Evolutionary conservation across 164 flowering plant species (phyloP).

Genomic region (Hamamelis virginiana): DNA sequence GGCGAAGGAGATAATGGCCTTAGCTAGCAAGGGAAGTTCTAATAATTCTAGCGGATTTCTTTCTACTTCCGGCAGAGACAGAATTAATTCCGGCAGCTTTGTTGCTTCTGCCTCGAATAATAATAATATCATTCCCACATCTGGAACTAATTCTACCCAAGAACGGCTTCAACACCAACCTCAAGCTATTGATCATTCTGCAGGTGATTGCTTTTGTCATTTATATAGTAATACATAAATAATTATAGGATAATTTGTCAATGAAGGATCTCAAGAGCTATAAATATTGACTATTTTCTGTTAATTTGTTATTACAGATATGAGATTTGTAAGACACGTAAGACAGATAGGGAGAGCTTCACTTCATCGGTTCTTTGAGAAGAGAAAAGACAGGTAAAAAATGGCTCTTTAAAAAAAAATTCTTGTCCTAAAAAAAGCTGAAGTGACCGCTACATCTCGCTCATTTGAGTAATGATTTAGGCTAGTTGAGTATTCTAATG

Average conservation of each 20-base stretch:
- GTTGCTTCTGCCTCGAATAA: constrained; percentile 10
- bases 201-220: constrained; percentile 12
- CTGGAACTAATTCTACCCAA: neutral
- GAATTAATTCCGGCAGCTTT: neutral
- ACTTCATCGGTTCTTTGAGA: constrained; percentile 49
- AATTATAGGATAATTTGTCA: neutral
- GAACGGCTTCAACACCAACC: neutral
- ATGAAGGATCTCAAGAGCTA: neutral
- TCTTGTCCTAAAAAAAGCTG: too few relatives aligned
- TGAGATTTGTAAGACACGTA: constrained; percentile 39
- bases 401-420: too few relatives aligned
- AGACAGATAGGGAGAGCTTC: constrained; percentile 53
- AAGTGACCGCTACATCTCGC: too few relatives aligned
- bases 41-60: neutral
- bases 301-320: constrained; percentile 16
- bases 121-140: neutral
- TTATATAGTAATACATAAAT: too few relatives aligned
- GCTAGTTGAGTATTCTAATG: too few relatives aligned
- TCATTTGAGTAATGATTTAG: too few relatives aligned
- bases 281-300: neutral
- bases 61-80: neutral
- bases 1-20: constrained; percentile 43
- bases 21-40: constrained; percentile 32
- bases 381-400: constrained; percentile 54
- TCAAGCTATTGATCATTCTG: neutral